Evolutionary conservation across 192 early-diverging fungal genomes (phyloP), one percentile per base, ranked within the genome.

Genomic region (Podila epicladia): DNA sequence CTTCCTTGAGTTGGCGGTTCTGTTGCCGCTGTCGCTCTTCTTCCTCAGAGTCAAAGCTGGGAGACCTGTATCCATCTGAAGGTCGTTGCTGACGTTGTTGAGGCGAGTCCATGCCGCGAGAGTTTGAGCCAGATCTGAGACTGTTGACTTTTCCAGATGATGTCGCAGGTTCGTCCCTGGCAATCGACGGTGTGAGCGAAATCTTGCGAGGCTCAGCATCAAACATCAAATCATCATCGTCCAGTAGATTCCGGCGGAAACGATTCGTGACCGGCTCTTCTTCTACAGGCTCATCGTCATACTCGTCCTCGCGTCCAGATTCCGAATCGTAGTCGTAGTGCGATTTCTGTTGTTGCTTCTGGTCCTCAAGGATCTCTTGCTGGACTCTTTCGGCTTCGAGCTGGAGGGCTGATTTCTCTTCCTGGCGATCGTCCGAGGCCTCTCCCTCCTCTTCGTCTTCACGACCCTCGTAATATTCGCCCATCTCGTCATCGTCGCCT

Each of bases 111-210:
- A 17, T 22, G 41, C 38, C 49, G 32, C 26, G 24, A 22, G 33
- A 33, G 38, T 64, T 26, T 12, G 12, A 32, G 20, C 35, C 38
- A 22, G 67, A 59, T 9, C 67, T 13, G 15, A 48, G 32, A 17
- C 55, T 64, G 31, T 45, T 48, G 9, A 53, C 41, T 45, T 15
- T 45, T 15, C 41, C 41, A 53, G 9, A 58, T 11, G 7, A 66
- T 69, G 31, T 83, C 64, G 1, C 13, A n/a, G 68, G 61, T 32
- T 78, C 74, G 59, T 82, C 83, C 37, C 82, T 83, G 24, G 87
- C 87, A 66, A 86, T 84, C 5, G 82, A 74, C 1, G 87, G 87
- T 15, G 87, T 88, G 17, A 88, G 71, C 4, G 87, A 88, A 26
- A 88, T 85, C 67, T 86, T 86, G 53, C 85, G 85, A 0, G 87